Evolutionary conservation across 345 rosid species (phyloP).

Genomic region (Acer campestre): DNA sequence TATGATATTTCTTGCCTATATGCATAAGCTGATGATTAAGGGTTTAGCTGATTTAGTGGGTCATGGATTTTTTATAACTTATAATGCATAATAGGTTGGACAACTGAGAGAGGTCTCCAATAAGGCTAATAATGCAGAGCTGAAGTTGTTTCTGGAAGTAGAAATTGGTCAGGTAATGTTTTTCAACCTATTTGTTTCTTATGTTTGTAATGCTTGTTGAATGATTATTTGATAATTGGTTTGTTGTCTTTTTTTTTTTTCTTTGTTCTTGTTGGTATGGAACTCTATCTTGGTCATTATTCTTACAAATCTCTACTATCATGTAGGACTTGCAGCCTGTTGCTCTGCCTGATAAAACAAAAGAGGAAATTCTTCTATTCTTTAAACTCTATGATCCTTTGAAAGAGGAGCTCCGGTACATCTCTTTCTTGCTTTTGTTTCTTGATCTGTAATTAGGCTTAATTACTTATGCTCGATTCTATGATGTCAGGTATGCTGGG

Average conservation of each 20-base stretch:
- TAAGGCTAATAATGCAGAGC: conserved; percentile 79
- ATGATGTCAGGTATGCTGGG: conserved; percentile 69
- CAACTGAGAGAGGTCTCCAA: conserved; percentile 87
- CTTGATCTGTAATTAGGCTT: neutral
- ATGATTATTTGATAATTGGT: conserved; percentile 16
- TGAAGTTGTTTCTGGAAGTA: conserved; percentile 87
- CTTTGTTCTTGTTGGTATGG: conserved; percentile 11
- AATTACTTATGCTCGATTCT: conserved; percentile 8
- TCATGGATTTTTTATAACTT: neutral
- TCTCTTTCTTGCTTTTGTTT: conserved; percentile 10
- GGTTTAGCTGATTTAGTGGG: neutral
- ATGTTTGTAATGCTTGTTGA: conserved; percentile 10
- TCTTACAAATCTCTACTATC: conserved; percentile 12
- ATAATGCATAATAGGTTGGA: conserved; percentile 65
- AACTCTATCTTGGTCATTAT: conserved; percentile 4
- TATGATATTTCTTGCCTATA: neutral
- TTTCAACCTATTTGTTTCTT: conserved; percentile 9
- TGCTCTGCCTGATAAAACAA: conserved; percentile 68
- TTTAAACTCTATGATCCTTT: conserved; percentile 86
- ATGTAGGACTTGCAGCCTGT: conserved; percentile 71
- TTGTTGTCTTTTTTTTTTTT: neutral
- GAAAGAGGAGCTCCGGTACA: conserved; percentile 73
- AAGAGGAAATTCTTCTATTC: conserved; percentile 90
- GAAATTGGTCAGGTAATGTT: conserved; percentile 66
- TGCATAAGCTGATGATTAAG: neutral